These are phyloP conservation scores for Fusarium solani-melongenae DNA, from an alignment of 2,329 filamentous ascomycete genomes.

Conservation along the genomic window DNA sequence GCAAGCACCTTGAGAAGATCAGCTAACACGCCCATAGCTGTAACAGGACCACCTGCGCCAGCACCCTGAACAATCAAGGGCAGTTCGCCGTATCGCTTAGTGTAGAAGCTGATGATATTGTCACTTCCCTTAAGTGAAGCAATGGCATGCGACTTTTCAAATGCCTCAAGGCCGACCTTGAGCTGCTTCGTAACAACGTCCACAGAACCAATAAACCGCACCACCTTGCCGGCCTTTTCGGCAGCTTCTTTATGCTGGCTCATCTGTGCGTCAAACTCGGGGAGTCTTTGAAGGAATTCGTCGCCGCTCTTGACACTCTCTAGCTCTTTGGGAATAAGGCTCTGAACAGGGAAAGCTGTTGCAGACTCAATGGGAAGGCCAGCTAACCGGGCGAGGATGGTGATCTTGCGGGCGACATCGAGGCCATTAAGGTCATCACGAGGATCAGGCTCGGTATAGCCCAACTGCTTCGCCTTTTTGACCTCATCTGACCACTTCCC, in stretches of 20 bases:
- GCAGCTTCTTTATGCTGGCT: constrained; percentile 83
- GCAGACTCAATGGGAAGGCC: constrained; percentile 86
- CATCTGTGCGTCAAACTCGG: constrained; percentile 88
- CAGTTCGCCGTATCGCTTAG: constrained; percentile 89
- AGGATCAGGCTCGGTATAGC: constrained; percentile 91
- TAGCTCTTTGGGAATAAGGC: constrained; percentile 88
- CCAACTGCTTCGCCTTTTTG: constrained; percentile 88
- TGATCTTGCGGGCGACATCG: constrained; percentile 93
- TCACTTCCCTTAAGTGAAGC: constrained; percentile 95
- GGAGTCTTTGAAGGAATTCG: constrained; percentile 85
- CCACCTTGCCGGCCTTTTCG: constrained; percentile 87
- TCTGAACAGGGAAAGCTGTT: constrained; percentile 92
- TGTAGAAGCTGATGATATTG: constrained; percentile 99
- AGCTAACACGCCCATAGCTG: constrained; percentile 96
- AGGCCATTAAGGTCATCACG: constrained; percentile 87
- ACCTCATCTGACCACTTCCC: constrained; percentile 94
- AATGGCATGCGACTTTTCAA: constrained; percentile 89
- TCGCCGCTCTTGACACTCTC: constrained; percentile 81
- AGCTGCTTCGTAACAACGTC: constrained; percentile 82
- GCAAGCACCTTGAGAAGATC: constrained; percentile 91
- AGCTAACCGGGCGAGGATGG: constrained; percentile 92
- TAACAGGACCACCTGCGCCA: constrained; percentile 93
- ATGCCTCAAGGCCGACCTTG: constrained; percentile 92
- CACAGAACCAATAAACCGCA: constrained; percentile 93
- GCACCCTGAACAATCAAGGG: constrained; percentile 95